A percentile compares a stretch with the other conserved stretches of the same genome.
phyloP scores from a whole-genome alignment of 1,139 yeast species.

The Sugiyamaella paludigena region DNA sequence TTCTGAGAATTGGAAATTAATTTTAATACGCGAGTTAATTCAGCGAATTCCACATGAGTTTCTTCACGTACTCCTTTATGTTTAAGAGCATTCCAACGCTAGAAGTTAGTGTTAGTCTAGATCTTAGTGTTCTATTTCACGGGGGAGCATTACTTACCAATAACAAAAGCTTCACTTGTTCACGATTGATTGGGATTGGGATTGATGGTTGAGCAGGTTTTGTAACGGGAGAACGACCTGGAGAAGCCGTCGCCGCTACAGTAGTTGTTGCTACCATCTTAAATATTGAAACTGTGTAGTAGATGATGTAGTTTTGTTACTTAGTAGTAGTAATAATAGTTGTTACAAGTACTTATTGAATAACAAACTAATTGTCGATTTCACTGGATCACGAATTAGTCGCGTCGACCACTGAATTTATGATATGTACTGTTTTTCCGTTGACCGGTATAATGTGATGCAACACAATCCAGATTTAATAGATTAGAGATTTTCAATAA shows the following conservation, averaged over 20 bases:
- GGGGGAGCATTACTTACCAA: conserved; percentile 34
- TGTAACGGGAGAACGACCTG: background rate
- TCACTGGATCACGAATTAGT: no score
- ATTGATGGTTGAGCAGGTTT: conserved; percentile 12
- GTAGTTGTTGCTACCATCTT: background rate
- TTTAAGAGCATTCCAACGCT: conserved; percentile 43
- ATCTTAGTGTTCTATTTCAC: no score
- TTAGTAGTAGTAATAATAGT: no score
- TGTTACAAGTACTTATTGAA: no score
- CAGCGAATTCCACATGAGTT: conserved; percentile 38
- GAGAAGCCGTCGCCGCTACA: conserved; percentile 3
- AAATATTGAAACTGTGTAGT: background rate
- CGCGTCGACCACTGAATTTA: no score
- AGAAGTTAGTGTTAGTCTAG: background rate
- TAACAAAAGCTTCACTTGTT: conserved; percentile 38
- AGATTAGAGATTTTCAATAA: no score
- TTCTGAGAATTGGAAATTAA: conserved; percentile 39
- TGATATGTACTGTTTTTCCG: no score
- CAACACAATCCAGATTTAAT: no score
- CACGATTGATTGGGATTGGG: conserved; percentile 35
- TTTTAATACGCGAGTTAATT: conserved; percentile 35
- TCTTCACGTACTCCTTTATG: conserved; percentile 37
- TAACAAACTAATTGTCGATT: no score
- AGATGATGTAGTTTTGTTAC: background rate
- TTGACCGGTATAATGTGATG: no score